Evolutionary conservation across 371 early-diverging fungal species (phyloP).

Genomic region (Basidiobolus meristosporus): DNA sequence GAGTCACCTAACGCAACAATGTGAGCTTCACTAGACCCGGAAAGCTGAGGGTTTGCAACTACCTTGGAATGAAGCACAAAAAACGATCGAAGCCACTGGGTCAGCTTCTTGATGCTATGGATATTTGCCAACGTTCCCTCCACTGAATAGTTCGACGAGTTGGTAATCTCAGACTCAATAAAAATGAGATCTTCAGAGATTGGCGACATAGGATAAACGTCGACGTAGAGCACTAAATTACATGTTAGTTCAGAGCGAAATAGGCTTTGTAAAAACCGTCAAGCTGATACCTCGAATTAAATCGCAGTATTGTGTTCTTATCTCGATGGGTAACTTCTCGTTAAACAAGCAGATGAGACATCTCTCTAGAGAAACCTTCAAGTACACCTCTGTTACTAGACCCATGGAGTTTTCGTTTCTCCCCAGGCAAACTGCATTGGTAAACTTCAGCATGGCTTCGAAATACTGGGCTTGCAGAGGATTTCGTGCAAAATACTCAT

Average conservation of each 20-base stretch:
- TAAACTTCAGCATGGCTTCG: conserved; percentile 5
- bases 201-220: too few species aligned
- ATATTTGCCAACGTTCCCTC: not conserved
- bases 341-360: conserved; percentile 16
- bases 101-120: not conserved
- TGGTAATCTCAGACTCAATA: not conserved
- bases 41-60: too few species aligned
- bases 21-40: too few species aligned
- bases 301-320: conserved; percentile 18
- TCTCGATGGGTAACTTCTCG: conserved; percentile 10
- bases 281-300: conserved; percentile 19
- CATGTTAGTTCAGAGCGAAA: too few species aligned
- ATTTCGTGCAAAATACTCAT: not conserved
- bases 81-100: not conserved
- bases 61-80: too few species aligned
- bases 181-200: conserved; percentile 2
- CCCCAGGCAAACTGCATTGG: conserved; percentile 8
- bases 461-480: not conserved
- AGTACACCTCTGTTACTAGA: conserved; percentile 4
- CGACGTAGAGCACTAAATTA: too few species aligned
- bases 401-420: conserved; percentile 6
- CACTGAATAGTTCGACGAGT: not conserved
- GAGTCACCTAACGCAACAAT: conserved; percentile 4
- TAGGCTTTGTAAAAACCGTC: too few species aligned
- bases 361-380: conserved; percentile 11